Evolutionary conservation across 2,329 filamentous ascomycete genomes (phyloP).

Genomic region (Immersiporthe knoxdaviesiana): DNA sequence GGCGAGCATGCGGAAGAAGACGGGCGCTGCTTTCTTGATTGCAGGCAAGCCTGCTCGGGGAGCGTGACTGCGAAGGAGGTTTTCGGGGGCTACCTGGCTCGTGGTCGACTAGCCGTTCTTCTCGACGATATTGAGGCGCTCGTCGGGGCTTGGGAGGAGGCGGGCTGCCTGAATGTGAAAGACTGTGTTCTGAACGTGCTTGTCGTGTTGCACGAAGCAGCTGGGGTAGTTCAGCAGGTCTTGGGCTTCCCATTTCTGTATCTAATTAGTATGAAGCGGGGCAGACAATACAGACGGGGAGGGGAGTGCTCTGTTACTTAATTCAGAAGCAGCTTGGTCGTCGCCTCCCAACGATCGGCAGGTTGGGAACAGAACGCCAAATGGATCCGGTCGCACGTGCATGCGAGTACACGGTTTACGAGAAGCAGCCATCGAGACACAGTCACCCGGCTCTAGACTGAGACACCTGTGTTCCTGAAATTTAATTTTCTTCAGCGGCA

Average conservation of each 20-base stretch:
- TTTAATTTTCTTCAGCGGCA: not conserved
- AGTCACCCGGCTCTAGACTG: not conserved
- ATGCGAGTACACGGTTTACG: not conserved
- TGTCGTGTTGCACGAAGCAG: not conserved
- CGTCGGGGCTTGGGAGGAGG: not conserved
- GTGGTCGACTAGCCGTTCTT: not conserved
- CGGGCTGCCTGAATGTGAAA: no score
- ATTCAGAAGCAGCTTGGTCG: not conserved
- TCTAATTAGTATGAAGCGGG: no score
- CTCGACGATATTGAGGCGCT: not conserved
- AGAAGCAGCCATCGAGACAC: not conserved
- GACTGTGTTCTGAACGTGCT: not conserved
- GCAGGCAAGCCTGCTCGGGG: not conserved
- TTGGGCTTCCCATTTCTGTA: not conserved
- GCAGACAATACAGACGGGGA: no score
- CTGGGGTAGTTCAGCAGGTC: not conserved
- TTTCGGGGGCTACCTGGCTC: not conserved
- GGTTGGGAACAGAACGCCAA: not conserved
- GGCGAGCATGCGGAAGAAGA: not conserved
- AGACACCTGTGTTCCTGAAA: not conserved
- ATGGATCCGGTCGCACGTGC: not conserved
- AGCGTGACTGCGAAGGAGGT: no score
- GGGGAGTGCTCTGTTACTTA: not conserved
- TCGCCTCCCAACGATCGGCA: not conserved
- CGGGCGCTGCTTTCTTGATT: not conserved